Base-by-base conservation (phyloP, 768 basidiomycete genomes). In the Podaxis carcinomalis region DNA sequence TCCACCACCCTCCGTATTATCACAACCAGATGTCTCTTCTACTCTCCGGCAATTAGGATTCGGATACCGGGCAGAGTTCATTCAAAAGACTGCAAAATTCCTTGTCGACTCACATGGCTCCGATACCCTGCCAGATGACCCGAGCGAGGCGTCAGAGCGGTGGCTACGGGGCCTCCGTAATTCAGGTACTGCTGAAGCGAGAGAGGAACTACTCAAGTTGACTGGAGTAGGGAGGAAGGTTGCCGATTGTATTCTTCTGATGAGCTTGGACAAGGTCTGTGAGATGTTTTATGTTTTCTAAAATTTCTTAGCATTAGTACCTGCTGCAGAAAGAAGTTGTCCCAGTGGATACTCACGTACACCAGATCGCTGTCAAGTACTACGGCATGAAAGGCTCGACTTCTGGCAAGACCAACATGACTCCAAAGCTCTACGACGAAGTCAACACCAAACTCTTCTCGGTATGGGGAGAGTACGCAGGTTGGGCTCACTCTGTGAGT, bases 161-260 rank as follows among this genome's bases (percentile, higher is more conserved):
- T 92, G 88, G 83, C 78, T 94, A 2, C 62, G 68, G 57, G 73
- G 77, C 5, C 72, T 94, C 21, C 76, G 93, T 51, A 67, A 66
- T 1, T 64, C 69, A 59, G 73, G 69, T 23, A 88, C 88, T 0
- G 71, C 73, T 0, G 80, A 82, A 25, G 93, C 93, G 23, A 78
- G 95, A 65, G 79, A 83, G 46, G 87, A 90, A 64, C 78, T 99
- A 23, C 75, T 96, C 37, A 87, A 83, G 68, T 86, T 98, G 59
- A 81, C 90, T 47, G 97, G 97, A 0, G 96, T 99, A 0, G 97
- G 97, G 4, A 81, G 93, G 37, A 99, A 99, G 70, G 97, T 99
- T 0, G 96, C 96, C 2, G 97, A 99, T 69, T 99, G 97, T 68
- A 77, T 97, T 28, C 74, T 97, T 54, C 76, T 98, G 14, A 96